Evolutionary conservation across 768 basidiomycete species (phyloP), one percentile per base, ranked within the genome.

Genomic region (Galerina sulciceps): DNA sequence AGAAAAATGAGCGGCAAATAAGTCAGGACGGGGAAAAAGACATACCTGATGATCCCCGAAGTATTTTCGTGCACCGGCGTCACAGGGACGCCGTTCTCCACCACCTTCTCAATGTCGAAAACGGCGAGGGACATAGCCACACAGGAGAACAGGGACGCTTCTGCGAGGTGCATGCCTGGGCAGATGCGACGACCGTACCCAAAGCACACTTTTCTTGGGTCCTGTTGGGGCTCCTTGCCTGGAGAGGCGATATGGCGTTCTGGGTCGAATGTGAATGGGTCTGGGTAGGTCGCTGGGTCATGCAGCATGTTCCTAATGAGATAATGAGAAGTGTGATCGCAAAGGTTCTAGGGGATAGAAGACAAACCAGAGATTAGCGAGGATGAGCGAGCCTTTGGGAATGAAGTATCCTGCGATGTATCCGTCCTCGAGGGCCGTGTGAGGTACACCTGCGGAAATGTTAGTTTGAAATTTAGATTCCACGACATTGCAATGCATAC

Each of bases 221-320:
- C 78, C 0, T 66, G 65, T 61, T 80, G 76, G 1, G 73, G 70
- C 9, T 63, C 57, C 20, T 72, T 71, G 5, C 61, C 69, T 26
- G 67, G 57, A 4, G 66, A 62, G 13, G 70, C 67, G 11, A 84
- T 70, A 65, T 76, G 74, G 3, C 84, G 76, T 35, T 78, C 74
- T 0, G 85, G 85, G n/a, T 77, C 73, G 66, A 86, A 86, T 1
- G 41, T 60, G 45, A 79, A 75, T 1, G 85, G 83, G 31, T 81
- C 75, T 0, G 83, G 81, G 62, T 83, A 85, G 1, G 68, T 69
- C 6, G 74, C 67, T 2, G 77, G 76, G 65, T 88, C 80, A 45
- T 81, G 81, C 1, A 83, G 70, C 69, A 87, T 81, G n/a, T 69
- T 72, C 85, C 86, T 86, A 53, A 4, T 52, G 49, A 14, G n/a